These are phyloP conservation scores for Ceratobasidium sp. DNA, from an alignment of 1,284 basidiomycete genomes.

Conservation along the genomic window DNA sequence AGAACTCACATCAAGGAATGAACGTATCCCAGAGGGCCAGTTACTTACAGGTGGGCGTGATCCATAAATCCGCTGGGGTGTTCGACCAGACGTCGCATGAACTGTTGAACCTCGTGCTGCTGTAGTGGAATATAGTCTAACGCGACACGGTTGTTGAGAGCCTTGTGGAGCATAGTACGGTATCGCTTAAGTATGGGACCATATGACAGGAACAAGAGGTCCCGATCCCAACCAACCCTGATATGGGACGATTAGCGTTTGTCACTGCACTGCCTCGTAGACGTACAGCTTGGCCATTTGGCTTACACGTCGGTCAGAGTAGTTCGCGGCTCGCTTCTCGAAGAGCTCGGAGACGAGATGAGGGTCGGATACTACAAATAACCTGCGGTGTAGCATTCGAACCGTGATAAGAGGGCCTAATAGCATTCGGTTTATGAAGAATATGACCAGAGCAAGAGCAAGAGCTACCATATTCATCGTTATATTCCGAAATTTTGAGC, in stretches of 20 bases:
- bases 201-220: constrained; percentile 8
- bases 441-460: neutral
- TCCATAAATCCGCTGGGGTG: constrained; percentile 10
- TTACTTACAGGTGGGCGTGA: constrained; percentile 12
- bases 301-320: constrained; percentile 14
- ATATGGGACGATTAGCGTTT: neutral
- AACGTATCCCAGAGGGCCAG: neutral
- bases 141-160: constrained; percentile 33
- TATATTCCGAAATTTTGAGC: constrained; percentile 15
- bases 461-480: neutral
- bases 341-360: constrained; percentile 22
- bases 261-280: neutral
- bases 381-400: constrained; percentile 8
- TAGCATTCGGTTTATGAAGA: neutral
- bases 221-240: constrained; percentile 4
- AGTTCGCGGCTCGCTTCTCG: constrained; percentile 18
- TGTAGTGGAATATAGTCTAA: too few relatives aligned
- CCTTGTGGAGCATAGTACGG: constrained; percentile 21
- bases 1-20: neutral
- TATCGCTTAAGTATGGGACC: constrained; percentile 16
- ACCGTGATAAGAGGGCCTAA: constrained; percentile 24
- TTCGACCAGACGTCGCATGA: constrained; percentile 2
- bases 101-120: neutral
- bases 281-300: constrained; percentile 27
- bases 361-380: constrained; percentile 14